Evolutionary conservation across 2,329 filamentous ascomycete genomes (phyloP).

Genomic region (Cytospora paraplurivora): DNA sequence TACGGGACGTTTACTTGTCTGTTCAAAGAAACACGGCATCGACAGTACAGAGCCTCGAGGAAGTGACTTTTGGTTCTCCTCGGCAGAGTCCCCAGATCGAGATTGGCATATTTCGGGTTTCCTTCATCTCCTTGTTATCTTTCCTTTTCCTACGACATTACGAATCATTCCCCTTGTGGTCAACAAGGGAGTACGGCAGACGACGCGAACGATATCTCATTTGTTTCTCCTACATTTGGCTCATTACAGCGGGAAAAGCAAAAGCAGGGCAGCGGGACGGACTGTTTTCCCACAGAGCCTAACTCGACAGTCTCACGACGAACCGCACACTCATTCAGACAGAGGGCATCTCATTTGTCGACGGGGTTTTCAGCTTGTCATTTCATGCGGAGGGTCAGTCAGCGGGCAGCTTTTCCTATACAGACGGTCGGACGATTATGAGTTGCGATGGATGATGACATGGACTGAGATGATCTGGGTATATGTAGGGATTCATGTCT

Average conservation of each 20-base stretch:
- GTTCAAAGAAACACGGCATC: slow-evolving; percentile 25
- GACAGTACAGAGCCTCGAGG: slow-evolving; percentile 29
- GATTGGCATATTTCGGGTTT: slow-evolving; percentile 5
- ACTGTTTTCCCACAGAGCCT: slow-evolving; percentile 14
- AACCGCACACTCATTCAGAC: slow-evolving; percentile 22
- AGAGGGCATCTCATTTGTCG: slow-evolving; percentile 21
- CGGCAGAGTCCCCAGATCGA: slow-evolving; percentile 23
- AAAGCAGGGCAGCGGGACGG: slow-evolving; percentile 7
- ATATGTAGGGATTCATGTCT: slow-evolving; percentile 7
- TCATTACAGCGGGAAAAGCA: slow-evolving; percentile 1
- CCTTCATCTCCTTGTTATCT: slow-evolving; percentile 5
- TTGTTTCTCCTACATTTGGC: slow-evolving; percentile 3
- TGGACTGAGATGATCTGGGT: slow-evolving; percentile 16
- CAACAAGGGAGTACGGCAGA: slow-evolving; percentile 3
- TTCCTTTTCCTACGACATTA: slow-evolving; percentile 12
- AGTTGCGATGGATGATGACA: slow-evolving; percentile 5
- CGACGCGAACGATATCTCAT: not conserved
- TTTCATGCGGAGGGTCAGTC: slow-evolving; percentile 3
- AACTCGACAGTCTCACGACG: slow-evolving; percentile 28
- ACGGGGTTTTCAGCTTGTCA: slow-evolving; percentile 17
- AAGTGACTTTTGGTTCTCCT: slow-evolving; percentile 19
- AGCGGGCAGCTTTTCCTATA: slow-evolving; percentile 1
- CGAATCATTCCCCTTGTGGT: not conserved
- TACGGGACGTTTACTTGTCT: slow-evolving; percentile 25
- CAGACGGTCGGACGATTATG: slow-evolving; percentile 8